Conservation (phyloP, 2,329 filamentous ascomycete genomes). For the Colletotrichum spinosum region DNA sequence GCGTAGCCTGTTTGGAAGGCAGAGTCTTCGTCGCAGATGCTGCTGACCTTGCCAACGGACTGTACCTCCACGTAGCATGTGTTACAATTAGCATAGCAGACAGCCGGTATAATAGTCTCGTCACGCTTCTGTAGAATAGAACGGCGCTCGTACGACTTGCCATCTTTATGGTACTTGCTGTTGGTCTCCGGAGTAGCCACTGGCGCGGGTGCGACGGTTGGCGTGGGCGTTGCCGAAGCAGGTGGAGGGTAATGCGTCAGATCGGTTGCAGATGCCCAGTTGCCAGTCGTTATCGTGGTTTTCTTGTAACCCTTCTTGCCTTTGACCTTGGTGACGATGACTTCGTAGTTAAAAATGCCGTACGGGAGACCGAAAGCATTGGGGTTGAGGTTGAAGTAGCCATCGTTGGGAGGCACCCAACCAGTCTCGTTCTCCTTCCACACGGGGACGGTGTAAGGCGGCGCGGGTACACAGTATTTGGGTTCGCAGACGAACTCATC, state of each 20-base stretch:
- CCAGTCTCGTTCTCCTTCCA: conserved; percentile 60
- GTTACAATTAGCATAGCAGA: conserved; percentile 67
- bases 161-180: conserved; percentile 26
- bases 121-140: conserved; percentile 52
- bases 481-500: conserved; percentile 60
- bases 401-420: conserved; percentile 64
- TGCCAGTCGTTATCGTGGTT: conserved; percentile 64
- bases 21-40: conserved; percentile 58
- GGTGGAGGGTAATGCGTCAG: conserved; percentile 54
- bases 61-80: conserved; percentile 59
- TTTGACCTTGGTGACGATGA: conserved; percentile 49
- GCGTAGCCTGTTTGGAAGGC: conserved; percentile 52
- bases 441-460: conserved; percentile 46
- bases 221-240: conserved; percentile 40
- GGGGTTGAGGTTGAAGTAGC: conserved; percentile 76
- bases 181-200: not conserved
- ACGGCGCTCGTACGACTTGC: conserved; percentile 37
- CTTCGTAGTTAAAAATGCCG: conserved; percentile 66
- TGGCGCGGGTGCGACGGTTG: conserved; percentile 30
- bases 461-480: conserved; percentile 57
- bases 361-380: conserved; percentile 71
- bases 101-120: conserved; percentile 51
- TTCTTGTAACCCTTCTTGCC: conserved; percentile 47
- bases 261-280: conserved; percentile 64
- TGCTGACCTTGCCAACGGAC: conserved; percentile 56